Conservation (phyloP, 73 alveolate species). For the Effrenium voratum region DNA sequence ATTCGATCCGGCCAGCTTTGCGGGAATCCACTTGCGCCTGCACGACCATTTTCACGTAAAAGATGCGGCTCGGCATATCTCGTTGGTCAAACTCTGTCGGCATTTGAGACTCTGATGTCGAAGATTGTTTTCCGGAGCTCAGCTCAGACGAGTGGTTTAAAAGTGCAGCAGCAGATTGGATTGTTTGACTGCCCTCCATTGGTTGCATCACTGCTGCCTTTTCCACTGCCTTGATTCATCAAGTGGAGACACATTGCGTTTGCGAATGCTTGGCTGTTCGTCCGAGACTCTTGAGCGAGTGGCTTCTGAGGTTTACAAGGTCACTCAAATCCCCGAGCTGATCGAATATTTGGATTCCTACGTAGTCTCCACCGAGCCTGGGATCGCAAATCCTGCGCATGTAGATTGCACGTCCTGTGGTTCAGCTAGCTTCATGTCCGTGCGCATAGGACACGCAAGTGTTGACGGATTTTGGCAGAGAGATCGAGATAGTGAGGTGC, state of each 20-base stretch:
- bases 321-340: slow-evolving; percentile 89
- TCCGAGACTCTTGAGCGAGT: neutral
- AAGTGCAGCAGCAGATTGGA: no score
- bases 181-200: no score
- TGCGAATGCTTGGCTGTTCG: neutral
- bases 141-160: no score
- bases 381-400: neutral
- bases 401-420: no score
- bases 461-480: no score
- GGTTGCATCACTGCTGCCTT: no score
- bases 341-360: slow-evolving; percentile 59
- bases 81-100: neutral
- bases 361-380: slow-evolving; percentile 18
- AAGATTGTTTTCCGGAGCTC: no score
- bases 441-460: no score
- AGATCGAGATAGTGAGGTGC: neutral
- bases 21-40: slow-evolving; percentile 74
- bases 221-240: no score
- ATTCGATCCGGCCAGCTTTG: slow-evolving; percentile 55
- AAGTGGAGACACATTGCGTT: no score
- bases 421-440: no score
- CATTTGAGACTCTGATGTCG: no score
- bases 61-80: slow-evolving; percentile 2
- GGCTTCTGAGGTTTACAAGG: slow-evolving; percentile 12
- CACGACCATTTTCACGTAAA: slow-evolving; percentile 20